Conservation (phyloP, 2,329 filamentous ascomycete species). For the Monosporascus ibericus region DNA sequence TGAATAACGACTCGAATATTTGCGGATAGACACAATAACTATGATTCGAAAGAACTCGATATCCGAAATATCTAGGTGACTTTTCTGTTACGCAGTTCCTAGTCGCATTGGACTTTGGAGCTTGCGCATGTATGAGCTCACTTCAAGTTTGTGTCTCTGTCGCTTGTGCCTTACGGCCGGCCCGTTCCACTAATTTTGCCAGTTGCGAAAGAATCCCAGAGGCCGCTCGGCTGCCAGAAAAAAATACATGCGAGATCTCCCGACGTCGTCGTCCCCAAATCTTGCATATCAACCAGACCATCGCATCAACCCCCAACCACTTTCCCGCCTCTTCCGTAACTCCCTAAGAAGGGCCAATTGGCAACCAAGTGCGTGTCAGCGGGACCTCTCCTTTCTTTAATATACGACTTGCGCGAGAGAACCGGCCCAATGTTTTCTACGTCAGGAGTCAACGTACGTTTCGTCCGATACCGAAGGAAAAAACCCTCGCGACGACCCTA, state of each 20-base stretch:
- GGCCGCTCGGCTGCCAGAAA: slow-evolving; percentile 2
- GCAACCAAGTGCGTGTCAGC: slow-evolving; percentile 33
- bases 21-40: too few species aligned
- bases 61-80: too few species aligned
- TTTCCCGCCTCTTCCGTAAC: slow-evolving; percentile 15
- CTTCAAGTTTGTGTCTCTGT: neutral
- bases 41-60: too few species aligned
- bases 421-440: slow-evolving; percentile 53
- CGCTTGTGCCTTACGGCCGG: neutral
- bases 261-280: slow-evolving; percentile 16
- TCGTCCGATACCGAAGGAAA: slow-evolving; percentile 17
- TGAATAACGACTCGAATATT: too few species aligned
- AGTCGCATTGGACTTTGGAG: too few species aligned
- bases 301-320: slow-evolving; percentile 7
- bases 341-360: slow-evolving; percentile 38
- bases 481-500: neutral
- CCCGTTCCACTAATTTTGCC: neutral
- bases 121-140: neutral
- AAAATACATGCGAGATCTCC: slow-evolving; percentile 32
- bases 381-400: slow-evolving; percentile 20
- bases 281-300: slow-evolving; percentile 7
- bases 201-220: neutral
- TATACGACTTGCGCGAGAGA: slow-evolving; percentile 35
- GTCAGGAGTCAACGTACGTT: slow-evolving; percentile 63
- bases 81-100: too few species aligned